Evolutionary conservation across 371 early-diverging fungal species (phyloP).

Genomic region (Saksenaea oblongispora): DNA sequence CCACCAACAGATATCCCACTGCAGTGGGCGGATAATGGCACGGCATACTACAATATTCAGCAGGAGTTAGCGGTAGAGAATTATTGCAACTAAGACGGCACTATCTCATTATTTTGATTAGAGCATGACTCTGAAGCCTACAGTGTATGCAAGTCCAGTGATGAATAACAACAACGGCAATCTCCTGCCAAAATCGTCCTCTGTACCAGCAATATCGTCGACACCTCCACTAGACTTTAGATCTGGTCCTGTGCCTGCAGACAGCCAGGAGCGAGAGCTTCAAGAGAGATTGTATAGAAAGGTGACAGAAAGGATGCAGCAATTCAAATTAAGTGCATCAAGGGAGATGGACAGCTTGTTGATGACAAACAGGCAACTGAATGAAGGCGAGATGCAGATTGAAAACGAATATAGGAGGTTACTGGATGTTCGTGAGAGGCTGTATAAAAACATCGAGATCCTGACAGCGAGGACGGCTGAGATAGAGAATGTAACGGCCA

Average conservation of each 20-base stretch:
- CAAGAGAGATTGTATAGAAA: slow-evolving; percentile 46
- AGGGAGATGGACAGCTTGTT: slow-evolving; percentile 60
- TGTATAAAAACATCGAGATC: slow-evolving; percentile 62
- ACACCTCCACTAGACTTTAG: neutral
- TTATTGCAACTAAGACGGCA: neutral
- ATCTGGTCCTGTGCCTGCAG: slow-evolving; percentile 2
- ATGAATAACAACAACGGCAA: neutral
- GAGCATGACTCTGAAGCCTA: slow-evolving; percentile 32
- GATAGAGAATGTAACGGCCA: slow-evolving; percentile 51
- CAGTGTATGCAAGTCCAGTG: slow-evolving; percentile 4
- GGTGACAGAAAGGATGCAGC: slow-evolving; percentile 41
- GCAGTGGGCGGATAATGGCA: slow-evolving; percentile 38
- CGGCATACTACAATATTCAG: slow-evolving; percentile 47
- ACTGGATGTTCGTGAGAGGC: slow-evolving; percentile 50
- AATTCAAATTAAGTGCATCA: slow-evolving; percentile 47
- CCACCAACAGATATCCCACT: slow-evolving; percentile 12
- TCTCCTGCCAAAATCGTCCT: slow-evolving; percentile 22
- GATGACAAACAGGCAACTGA: slow-evolving; percentile 59
- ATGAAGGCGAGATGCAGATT: slow-evolving; percentile 66
- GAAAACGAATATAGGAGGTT: slow-evolving; percentile 57
- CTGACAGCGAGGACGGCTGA: slow-evolving; percentile 58
- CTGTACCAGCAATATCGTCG: slow-evolving; percentile 21
- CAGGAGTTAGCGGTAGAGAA: slow-evolving; percentile 41
- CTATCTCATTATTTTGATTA: slow-evolving; percentile 7
- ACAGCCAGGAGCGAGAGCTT: slow-evolving; percentile 7